Percentiles rank a stretch among this genome's conserved stretches.
These are phyloP conservation scores for Tricholoma saponaceum DNA, from an alignment of 768 basidiomycete genomes.

Conservation along the genomic window DNA sequence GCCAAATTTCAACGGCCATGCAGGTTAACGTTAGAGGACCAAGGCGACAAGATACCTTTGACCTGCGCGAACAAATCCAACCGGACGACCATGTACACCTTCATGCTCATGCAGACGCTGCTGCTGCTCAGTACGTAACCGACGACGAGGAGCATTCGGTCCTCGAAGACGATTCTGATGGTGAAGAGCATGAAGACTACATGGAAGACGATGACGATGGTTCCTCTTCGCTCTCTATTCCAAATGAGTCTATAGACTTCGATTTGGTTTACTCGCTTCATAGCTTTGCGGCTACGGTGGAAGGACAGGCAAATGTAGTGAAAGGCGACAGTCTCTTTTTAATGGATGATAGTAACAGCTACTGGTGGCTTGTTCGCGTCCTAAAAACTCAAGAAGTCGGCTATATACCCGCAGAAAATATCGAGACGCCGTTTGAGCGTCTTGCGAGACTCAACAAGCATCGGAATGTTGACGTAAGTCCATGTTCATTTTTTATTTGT, in stretches of 20 bases:
- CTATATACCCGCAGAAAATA: conserved; percentile 98
- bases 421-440: conserved; percentile 97
- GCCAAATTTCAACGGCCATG: not conserved
- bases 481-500: not conserved
- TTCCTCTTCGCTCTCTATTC: conserved; percentile 81
- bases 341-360: conserved; percentile 98
- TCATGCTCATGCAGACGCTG: conserved; percentile 42
- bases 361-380: conserved; percentile 99
- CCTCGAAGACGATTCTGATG: conserved; percentile 81
- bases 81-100: conserved; percentile 37
- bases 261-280: conserved; percentile 92
- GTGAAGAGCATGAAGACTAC: conserved; percentile 66
- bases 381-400: conserved; percentile 98
- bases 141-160: conserved; percentile 83
- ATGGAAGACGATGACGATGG: conserved; percentile 74
- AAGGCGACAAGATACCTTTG: conserved; percentile 58
- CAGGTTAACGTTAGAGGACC: conserved; percentile 27
- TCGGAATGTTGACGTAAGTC: conserved; percentile 89
- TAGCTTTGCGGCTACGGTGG: conserved; percentile 96
- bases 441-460: conserved; percentile 95
- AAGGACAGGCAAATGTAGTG: conserved; percentile 97
- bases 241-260: conserved; percentile 91
- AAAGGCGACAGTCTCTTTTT: conserved; percentile 96
- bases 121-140: conserved; percentile 35
- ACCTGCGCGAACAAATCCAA: conserved; percentile 64